A percentile compares a stretch with the other conserved stretches of the same genome.
Evolutionary conservation across 371 early-diverging fungal genomes (phyloP).

Genomic region (Neoconidiobolus thromboides): DNA sequence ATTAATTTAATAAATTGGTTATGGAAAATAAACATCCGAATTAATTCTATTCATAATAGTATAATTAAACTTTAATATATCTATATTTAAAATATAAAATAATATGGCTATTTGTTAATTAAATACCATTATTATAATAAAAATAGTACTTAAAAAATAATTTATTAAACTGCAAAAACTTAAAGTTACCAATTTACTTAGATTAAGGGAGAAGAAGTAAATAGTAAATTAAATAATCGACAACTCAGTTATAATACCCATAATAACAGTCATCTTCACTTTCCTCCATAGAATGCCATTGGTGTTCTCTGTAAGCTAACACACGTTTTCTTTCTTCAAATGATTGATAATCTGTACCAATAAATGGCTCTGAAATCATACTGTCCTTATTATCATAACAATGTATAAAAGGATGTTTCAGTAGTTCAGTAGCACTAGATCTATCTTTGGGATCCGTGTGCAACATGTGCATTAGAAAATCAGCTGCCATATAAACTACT

Average conservation of each 20-base stretch:
- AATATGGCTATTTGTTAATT: too few species aligned
- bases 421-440: not conserved
- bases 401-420: constrained; percentile 1
- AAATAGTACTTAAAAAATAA: too few species aligned
- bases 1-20: too few species aligned
- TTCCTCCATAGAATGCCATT: not conserved
- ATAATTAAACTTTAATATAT: too few species aligned
- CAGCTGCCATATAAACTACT: constrained; percentile 3
- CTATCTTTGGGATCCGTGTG: not conserved
- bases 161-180: too few species aligned
- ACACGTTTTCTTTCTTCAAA: not conserved
- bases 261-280: not conserved
- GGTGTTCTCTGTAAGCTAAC: not conserved
- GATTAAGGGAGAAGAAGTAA: too few species aligned
- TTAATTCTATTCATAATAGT: too few species aligned
- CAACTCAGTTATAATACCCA: not conserved
- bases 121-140: too few species aligned
- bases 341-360: not conserved
- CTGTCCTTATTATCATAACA: not conserved
- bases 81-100: too few species aligned
- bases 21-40: too few species aligned
- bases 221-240: too few species aligned
- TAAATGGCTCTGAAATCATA: not conserved
- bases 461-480: not conserved
- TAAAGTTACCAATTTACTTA: too few species aligned